Evolutionary conservation across 1,139 yeast species (phyloP), one percentile per base, ranked within the genome.

Genomic region (Saccharomycopsis hybrid): DNA sequence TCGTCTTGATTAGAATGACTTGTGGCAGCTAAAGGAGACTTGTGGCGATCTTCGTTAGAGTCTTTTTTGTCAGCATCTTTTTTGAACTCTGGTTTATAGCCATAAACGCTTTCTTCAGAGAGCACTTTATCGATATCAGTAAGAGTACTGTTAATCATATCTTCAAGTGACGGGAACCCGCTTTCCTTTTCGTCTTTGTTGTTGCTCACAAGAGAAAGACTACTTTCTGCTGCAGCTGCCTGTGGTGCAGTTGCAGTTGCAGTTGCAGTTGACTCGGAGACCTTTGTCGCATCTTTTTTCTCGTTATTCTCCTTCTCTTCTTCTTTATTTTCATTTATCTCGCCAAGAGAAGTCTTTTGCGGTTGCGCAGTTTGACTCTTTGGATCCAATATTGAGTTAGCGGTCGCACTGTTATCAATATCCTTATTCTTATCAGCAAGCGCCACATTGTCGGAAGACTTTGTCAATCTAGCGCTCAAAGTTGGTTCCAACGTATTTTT

Each of bases 91-190:
- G 42, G 13, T 5, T 7, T 7, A 36, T 49, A 50, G 3, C 54
- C 54, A 39, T 52, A 50, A 18, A 52, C 44, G 2, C 44, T 24
- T 35, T 47, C 43, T 42, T 52, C 54, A 11, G 45, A 36, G 18
- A 48, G 31, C 9, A 44, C 35, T 8, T 46, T 32, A 30, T 52
- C 55, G 7, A 52, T 28, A 18, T 40, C 44, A 18, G 30, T 27
- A 8, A 52, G 35, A 3, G 54, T 47, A 18, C 50, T 51, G 29
- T 52, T 41, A 24, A 52, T 52, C 54, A 52, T 50, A 13, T 44
- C 50, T 38, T 47, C 54, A n/a, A 52, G 37, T 8, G 53, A 50
- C 5, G 53, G 55, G 29, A 52, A 32, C 13, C 18, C 42, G 25
- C 30, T 41, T 28, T 36, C 47, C n/a, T 32, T 25, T 5, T 31